Evolutionary conservation across 345 rosid species (phyloP).

Genomic region (Kandelia obovata): DNA sequence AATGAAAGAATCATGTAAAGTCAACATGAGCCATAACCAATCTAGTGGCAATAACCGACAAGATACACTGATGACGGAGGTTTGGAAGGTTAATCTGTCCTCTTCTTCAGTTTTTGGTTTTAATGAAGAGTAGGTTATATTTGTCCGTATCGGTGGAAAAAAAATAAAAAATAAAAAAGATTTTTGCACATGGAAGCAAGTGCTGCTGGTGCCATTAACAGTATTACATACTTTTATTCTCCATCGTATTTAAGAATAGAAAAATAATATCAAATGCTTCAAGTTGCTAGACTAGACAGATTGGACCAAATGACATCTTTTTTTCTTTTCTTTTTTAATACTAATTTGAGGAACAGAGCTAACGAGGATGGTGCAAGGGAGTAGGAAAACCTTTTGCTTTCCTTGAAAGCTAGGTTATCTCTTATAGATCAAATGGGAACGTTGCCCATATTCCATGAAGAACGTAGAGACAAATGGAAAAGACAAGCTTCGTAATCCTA

Average conservation of each 20-base stretch:
- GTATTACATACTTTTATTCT: background rate
- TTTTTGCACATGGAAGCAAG: constrained; percentile 15
- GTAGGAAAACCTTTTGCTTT: background rate
- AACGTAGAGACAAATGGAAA: background rate
- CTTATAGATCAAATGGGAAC: background rate
- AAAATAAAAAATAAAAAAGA: background rate
- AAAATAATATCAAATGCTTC: too few relatives aligned
- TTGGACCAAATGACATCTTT: too few relatives aligned
- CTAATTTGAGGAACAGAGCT: too few relatives aligned
- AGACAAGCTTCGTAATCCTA: constrained; percentile 15
- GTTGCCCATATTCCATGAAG: background rate
- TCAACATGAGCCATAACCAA: background rate
- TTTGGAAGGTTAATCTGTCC: background rate
- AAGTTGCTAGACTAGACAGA: too few relatives aligned
- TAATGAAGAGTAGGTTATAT: background rate
- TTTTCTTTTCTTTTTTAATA: too few relatives aligned
- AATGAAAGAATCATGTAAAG: background rate
- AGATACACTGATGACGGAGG: background rate
- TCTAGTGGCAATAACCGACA: background rate
- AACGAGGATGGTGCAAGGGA: too few relatives aligned
- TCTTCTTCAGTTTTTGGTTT: too few relatives aligned
- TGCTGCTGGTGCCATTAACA: background rate
- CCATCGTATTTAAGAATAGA: background rate
- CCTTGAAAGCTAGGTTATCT: background rate
- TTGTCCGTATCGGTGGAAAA: constrained; percentile 10